phyloP scores from a whole-genome alignment of 2,329 filamentous ascomycete species.

The Orbilia quercus region DNA sequence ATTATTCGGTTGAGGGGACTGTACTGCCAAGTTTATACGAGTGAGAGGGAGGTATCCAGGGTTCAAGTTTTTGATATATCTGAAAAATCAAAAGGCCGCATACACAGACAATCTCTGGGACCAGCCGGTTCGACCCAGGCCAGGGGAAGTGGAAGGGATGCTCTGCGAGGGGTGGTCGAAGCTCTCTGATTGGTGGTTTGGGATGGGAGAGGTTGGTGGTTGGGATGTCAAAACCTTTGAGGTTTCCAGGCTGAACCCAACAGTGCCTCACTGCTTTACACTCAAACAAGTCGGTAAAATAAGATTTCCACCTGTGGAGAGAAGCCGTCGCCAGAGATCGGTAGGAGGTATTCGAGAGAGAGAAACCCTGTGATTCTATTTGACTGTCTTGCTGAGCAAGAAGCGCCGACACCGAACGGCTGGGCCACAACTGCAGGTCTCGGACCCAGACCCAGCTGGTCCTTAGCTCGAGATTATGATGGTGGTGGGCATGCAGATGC shows the following conservation, averaged over 20 bases:
- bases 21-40: neutral
- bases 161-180: conserved; percentile 12
- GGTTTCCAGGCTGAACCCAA: conserved; percentile 20
- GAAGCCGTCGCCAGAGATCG: conserved; percentile 6
- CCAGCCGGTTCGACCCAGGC: conserved; percentile 7
- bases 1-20: too few relatives aligned
- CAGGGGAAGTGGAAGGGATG: conserved; percentile 14
- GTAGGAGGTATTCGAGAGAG: neutral
- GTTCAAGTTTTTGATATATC: conserved; percentile 17
- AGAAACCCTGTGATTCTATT: conserved; percentile 37
- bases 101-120: conserved; percentile 14
- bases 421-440: conserved; percentile 51
- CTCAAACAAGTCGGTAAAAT: conserved; percentile 19
- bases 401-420: conserved; percentile 54
- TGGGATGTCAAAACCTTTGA: conserved; percentile 22
- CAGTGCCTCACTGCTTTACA: neutral
- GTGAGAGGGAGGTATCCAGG: neutral
- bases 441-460: neutral
- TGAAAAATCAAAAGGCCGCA: conserved; percentile 25
- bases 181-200: conserved; percentile 5
- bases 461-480: neutral
- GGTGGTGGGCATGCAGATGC: too few relatives aligned
- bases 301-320: conserved; percentile 7
- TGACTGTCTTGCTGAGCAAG: conserved; percentile 40
- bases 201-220: conserved; percentile 9